A percentile compares a stretch with the other conserved stretches of the same genome.
These are phyloP conservation scores for Cryphonectria carpinicola DNA, from an alignment of 2,329 filamentous ascomycete genomes.

Conservation along the genomic window DNA sequence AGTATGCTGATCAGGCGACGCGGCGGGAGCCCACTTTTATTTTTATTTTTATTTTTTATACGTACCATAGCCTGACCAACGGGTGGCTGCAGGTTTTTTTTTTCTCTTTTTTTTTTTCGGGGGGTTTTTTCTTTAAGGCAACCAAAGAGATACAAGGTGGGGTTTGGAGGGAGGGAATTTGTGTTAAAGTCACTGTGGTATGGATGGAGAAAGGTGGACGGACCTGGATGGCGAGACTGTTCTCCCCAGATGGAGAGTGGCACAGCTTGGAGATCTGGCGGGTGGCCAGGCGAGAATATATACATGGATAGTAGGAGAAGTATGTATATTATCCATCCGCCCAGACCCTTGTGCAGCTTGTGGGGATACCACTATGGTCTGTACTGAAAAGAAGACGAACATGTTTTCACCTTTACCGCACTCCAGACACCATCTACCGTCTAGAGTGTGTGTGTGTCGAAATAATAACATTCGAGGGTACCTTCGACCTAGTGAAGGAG, in stretches of 20 bases:
- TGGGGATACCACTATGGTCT: background rate
- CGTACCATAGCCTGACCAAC: background rate
- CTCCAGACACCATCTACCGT: no score
- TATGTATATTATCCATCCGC: background rate
- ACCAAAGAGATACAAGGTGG: background rate
- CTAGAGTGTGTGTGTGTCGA: no score
- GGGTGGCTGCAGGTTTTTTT: background rate
- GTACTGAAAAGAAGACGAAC: no score
- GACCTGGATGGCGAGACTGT: slow-evolving; percentile 3
- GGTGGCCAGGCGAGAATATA: background rate
- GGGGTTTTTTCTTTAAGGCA: no score
- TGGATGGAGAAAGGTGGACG: background rate
- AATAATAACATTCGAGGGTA: no score
- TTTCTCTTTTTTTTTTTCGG: background rate
- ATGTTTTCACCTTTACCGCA: no score
- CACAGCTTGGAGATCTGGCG: background rate
- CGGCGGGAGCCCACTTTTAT: background rate
- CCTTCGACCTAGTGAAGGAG: no score
- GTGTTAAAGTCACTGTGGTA: background rate
- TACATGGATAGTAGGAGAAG: background rate
- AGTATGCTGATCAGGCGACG: slow-evolving; percentile 3
- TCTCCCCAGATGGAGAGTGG: background rate
- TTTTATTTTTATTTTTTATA: background rate
- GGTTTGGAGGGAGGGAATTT: background rate
- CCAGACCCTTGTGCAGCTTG: background rate